Conservation (phyloP, 2,329 filamentous ascomycete genomes). For the Rhynchosporium secalis region DNA sequence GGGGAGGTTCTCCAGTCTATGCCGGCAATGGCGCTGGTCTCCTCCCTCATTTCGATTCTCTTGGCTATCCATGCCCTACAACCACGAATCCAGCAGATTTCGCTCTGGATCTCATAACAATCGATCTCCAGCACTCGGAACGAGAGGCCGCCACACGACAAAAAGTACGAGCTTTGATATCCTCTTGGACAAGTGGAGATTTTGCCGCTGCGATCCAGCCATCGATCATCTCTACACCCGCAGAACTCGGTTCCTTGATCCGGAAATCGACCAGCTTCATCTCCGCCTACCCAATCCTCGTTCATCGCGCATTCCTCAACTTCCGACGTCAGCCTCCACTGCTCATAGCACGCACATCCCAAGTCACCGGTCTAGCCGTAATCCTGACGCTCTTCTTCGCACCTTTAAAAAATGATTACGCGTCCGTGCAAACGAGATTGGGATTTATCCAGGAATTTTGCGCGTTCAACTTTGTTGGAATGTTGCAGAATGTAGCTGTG, state of each 20-base stretch:
- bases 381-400: constrained; percentile 70
- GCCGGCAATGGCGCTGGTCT: constrained; percentile 63
- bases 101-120: constrained; percentile 73
- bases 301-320: constrained; percentile 69
- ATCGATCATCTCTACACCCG: constrained; percentile 56
- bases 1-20: constrained; percentile 68
- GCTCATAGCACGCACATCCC: constrained; percentile 64
- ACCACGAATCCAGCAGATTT: constrained; percentile 79
- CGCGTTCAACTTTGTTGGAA: constrained; percentile 72
- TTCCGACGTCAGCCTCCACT: constrained; percentile 65
- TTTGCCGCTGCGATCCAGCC: constrained; percentile 28
- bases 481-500: constrained; percentile 76
- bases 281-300: constrained; percentile 64
- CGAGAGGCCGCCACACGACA: constrained; percentile 63
- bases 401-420: constrained; percentile 68
- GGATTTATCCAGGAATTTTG: constrained; percentile 73
- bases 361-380: constrained; percentile 63
- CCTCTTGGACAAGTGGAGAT: constrained; percentile 51
- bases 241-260: constrained; percentile 68
- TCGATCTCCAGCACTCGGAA: constrained; percentile 67
- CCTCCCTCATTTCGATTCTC: constrained; percentile 60
- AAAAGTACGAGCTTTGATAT: constrained; percentile 61
- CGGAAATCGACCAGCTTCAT: constrained; percentile 62
- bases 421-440: constrained; percentile 69
- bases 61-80: constrained; percentile 64